These are phyloP conservation scores for Diversispora epigaea DNA, from an alignment of 192 early-diverging fungal genomes.

Conservation along the genomic window DNA sequence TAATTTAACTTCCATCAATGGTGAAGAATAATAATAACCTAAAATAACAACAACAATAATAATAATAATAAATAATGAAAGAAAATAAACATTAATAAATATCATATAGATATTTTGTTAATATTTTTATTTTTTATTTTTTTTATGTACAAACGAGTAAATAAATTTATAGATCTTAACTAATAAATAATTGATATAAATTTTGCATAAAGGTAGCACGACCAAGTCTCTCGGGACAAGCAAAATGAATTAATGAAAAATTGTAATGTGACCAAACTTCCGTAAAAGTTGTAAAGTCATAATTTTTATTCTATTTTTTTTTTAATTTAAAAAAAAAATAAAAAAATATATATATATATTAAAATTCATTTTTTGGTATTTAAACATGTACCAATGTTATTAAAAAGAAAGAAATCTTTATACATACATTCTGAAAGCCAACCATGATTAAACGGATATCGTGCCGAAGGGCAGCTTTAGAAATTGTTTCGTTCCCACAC, in stretches of 20 bases:
- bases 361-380: background rate
- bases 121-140: no score
- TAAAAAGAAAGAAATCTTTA: background rate
- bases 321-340: background rate
- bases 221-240: slow-evolving; percentile 55
- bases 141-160: no score
- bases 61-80: background rate
- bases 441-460: slow-evolving; percentile 7
- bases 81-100: no score
- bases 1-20: slow-evolving; percentile 43
- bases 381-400: background rate
- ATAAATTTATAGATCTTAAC: background rate
- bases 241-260: slow-evolving; percentile 61
- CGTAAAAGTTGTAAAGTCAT: slow-evolving; percentile 43
- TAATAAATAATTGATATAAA: slow-evolving; percentile 37
- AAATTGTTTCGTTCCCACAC: background rate
- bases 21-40: background rate
- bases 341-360: no score
- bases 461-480: background rate
- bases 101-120: no score
- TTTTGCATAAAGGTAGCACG: slow-evolving; percentile 56
- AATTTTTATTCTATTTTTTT: background rate
- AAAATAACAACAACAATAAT: background rate
- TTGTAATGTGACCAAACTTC: slow-evolving; percentile 54
- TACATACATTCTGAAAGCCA: background rate